Percentiles rank a stretch among this genome's conserved stretches.
These are phyloP conservation scores for Anthracocystis setariae DNA, from an alignment of 1,284 basidiomycete species.

Conservation along the genomic window DNA sequence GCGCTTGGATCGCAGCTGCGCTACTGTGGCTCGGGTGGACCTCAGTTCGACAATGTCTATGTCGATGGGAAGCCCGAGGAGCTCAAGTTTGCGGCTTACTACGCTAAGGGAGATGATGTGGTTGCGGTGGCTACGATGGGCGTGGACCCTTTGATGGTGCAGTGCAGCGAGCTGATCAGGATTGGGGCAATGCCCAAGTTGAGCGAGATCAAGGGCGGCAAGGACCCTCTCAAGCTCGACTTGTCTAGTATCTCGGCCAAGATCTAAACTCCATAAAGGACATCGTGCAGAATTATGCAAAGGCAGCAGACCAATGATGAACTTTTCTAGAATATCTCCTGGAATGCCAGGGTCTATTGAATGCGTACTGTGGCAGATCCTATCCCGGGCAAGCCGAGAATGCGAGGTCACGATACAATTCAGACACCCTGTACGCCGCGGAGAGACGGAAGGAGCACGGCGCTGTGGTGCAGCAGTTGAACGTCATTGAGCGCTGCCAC, in stretches of 20 bases:
- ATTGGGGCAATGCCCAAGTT: conserved; percentile 83
- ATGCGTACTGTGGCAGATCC: too few relatives aligned
- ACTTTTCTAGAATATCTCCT: too few relatives aligned
- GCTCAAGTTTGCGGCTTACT: conserved; percentile 76
- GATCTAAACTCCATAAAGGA: conserved; percentile 16
- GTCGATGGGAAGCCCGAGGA: conserved; percentile 81
- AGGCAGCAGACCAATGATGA: too few relatives aligned
- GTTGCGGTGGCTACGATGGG: conserved; percentile 88
- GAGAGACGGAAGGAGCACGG: neutral
- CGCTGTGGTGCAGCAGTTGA: neutral
- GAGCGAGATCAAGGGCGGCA: conserved; percentile 76
- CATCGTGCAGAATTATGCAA: too few relatives aligned
- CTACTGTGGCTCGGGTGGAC: conserved; percentile 79
- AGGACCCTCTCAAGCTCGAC: conserved; percentile 57
- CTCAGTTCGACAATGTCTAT: conserved; percentile 77
- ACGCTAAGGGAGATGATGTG: conserved; percentile 79
- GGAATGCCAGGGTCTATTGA: too few relatives aligned
- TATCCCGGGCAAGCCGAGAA: too few relatives aligned
- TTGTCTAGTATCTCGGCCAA: conserved; percentile 28
- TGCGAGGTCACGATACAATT: too few relatives aligned
- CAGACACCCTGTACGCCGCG: too few relatives aligned
- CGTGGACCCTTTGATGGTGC: conserved; percentile 81
- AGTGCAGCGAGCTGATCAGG: conserved; percentile 82
- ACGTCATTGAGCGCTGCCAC: too few relatives aligned
- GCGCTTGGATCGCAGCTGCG: conserved; percentile 80